phyloP scores from a whole-genome alignment of 1,284 basidiomycete species.

The Heterobasidion annosum region DNA sequence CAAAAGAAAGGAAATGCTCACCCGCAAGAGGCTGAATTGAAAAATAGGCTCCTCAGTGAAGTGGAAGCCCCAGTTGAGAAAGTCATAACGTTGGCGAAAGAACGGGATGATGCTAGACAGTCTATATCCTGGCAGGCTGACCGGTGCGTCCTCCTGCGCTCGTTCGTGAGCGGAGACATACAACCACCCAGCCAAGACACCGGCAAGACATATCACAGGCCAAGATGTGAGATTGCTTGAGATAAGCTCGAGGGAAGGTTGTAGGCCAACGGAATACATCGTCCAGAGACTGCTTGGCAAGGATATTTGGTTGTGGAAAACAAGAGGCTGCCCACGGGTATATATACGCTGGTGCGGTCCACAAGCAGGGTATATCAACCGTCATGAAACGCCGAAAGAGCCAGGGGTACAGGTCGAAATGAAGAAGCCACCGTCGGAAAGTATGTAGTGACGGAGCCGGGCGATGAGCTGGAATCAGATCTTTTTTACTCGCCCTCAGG shows the following conservation, averaged over 20 bases:
- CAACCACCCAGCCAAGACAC: constrained; percentile 45
- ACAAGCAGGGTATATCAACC: neutral
- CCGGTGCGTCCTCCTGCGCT: constrained; percentile 31
- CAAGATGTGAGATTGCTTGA: constrained; percentile 34
- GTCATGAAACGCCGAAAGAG: neutral
- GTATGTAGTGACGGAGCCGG: neutral
- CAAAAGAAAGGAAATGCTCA: constrained; percentile 23
- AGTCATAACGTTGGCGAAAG: constrained; percentile 59
- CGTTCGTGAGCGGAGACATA: constrained; percentile 29
- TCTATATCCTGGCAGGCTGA: constrained; percentile 43
- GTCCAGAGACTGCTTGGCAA: neutral
- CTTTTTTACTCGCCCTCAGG: neutral
- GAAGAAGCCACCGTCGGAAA: neutral
- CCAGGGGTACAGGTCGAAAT: neutral
- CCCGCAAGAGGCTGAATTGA: constrained; percentile 56
- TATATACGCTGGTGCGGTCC: constrained; percentile 5
- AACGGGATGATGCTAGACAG: constrained; percentile 53
- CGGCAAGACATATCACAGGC: constrained; percentile 30
- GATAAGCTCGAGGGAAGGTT: constrained; percentile 48
- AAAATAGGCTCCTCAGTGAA: constrained; percentile 54
- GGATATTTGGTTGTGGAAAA: neutral
- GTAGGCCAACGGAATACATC: constrained; percentile 46
- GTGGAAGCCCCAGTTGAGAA: constrained; percentile 59
- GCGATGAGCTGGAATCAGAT: neutral
- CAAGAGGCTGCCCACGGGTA: neutral